A percentile compares a stretch with the other conserved stretches of the same genome.
These are phyloP conservation scores for Nakaseomyces glabratus DNA, from an alignment of 1,139 yeast species.

Conservation along the genomic window DNA sequence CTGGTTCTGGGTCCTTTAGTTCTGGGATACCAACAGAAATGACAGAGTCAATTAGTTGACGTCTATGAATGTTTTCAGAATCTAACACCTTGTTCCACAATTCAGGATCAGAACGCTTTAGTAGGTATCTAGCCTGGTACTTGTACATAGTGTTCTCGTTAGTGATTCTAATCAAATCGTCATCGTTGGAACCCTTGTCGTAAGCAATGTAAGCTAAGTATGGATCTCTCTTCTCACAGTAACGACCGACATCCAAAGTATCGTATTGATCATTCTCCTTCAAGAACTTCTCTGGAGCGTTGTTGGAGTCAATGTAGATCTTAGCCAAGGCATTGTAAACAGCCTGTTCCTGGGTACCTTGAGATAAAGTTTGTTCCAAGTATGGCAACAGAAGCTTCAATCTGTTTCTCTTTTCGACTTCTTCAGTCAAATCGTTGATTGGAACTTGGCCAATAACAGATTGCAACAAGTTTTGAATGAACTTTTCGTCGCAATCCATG, in stretches of 20 bases:
- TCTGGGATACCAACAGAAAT: slow-evolving; percentile 97
- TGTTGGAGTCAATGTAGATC: slow-evolving; percentile 94
- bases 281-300: slow-evolving; percentile 93
- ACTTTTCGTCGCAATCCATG: slow-evolving; percentile 91
- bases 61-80: slow-evolving; percentile 74
- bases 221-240: slow-evolving; percentile 99
- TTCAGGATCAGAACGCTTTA: slow-evolving; percentile 70
- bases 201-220: slow-evolving; percentile 95
- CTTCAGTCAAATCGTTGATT: slow-evolving; percentile 76
- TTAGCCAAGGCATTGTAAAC: slow-evolving; percentile 92
- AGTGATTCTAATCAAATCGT: slow-evolving; percentile 80
- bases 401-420: slow-evolving; percentile 94
- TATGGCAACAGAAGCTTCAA: slow-evolving; percentile 85
- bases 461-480: slow-evolving; percentile 69
- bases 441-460: slow-evolving; percentile 95
- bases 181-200: slow-evolving; percentile 89
- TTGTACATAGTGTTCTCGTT: slow-evolving; percentile 97
- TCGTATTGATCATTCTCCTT: slow-evolving; percentile 85
- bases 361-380: slow-evolving; percentile 78
- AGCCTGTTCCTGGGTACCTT: slow-evolving; percentile 86
- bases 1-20: slow-evolving; percentile 89
- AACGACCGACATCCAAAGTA: slow-evolving; percentile 89
- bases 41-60: slow-evolving; percentile 86
- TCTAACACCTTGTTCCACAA: slow-evolving; percentile 76
- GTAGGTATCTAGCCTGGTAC: slow-evolving; percentile 92